These are phyloP conservation scores for Neonectria sp. DNA, from an alignment of 2,329 filamentous ascomycete species.

Conservation along the genomic window DNA sequence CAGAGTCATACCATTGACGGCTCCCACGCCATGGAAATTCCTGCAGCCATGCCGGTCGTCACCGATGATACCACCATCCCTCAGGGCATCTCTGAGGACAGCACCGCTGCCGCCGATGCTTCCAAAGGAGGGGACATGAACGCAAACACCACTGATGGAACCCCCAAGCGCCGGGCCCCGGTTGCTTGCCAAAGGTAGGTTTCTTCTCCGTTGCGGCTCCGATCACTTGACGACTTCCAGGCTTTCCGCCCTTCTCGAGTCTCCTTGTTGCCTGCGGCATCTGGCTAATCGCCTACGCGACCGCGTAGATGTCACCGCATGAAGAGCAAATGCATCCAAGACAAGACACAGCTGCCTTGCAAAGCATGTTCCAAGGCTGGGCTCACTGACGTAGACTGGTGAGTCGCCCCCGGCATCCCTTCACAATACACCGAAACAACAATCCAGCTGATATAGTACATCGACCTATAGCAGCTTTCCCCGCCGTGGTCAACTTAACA, in stretches of 20 bases:
- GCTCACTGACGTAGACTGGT: conserved; percentile 66
- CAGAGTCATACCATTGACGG: conserved; percentile 26
- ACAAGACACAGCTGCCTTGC: conserved; percentile 64
- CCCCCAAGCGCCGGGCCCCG: conserved; percentile 64
- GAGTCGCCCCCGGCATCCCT: conserved; percentile 39
- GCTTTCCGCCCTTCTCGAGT: background rate
- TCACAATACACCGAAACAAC: no score
- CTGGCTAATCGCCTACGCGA: conserved; percentile 10
- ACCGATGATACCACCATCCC: conserved; percentile 19
- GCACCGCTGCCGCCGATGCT: conserved; percentile 15
- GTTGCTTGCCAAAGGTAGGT: conserved; percentile 69
- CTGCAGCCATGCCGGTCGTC: no score
- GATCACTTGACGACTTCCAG: conserved; percentile 5
- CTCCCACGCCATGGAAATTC: conserved; percentile 21
- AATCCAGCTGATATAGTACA: conserved; percentile 18
- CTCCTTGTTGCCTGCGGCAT: conserved; percentile 1
- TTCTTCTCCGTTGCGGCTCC: conserved; percentile 17
- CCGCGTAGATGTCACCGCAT: conserved; percentile 66
- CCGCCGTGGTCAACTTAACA: conserved; percentile 66
- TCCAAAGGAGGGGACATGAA: conserved; percentile 17
- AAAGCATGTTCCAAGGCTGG: conserved; percentile 67
- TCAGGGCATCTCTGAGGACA: no score
- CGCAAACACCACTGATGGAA: conserved; percentile 26
- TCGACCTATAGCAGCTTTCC: conserved; percentile 64
- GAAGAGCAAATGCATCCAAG: conserved; percentile 70